Base-by-base conservation (phyloP, 495 filamentous ascomycete species). In the Trypethelium eluteriae region DNA sequence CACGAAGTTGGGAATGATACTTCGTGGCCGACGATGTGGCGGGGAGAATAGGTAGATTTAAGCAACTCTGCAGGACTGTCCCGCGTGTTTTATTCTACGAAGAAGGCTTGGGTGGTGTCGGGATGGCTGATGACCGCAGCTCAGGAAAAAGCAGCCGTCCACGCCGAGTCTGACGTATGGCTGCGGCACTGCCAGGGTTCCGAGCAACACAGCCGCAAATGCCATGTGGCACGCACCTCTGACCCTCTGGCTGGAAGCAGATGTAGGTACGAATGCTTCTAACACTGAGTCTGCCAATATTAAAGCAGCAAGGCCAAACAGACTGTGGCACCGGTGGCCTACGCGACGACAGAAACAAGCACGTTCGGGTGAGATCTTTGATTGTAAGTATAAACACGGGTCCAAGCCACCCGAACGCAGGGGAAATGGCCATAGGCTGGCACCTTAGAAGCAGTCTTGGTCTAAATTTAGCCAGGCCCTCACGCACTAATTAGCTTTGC, bases 71-170 rank as follows among this genome's bases (percentile, higher is more conserved):
- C 25, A 36, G 32, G 5, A 14, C n/a, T 5, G 11, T 7, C 14
- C 18, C 53, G 53, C 25, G 36, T 59, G 53, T 59, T 59, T 59
- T 59, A 9, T 36, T 59, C 7, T 32, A 36, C 6, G 14, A 59
- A 34, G 14, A 59, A 32, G 53, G 25, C 36, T 34, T 35, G 53
- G 32, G 14, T 18, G 18, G 53, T 7, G 0, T 14, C 53, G 53
- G 41, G 53, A 59, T 59, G 36, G 53, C 53, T 59, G 53, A 34
- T 59, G 53, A 59, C 53, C 53, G 53, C 53, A 59, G 53, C 53
- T 59, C 25, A 34, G 53, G 7, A 34, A 7, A 11, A 7, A 44
- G 41, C 41, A 44, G 14, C 41, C 41, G 14, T 44, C 25, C 3
- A 14, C 53, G 53, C 53, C 53, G 7, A 36, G 14, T 59, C 25